Evolutionary conservation across 768 basidiomycete species (phyloP), one percentile per base, ranked within the genome.

Genomic region (Lentinula aciculospora): DNA sequence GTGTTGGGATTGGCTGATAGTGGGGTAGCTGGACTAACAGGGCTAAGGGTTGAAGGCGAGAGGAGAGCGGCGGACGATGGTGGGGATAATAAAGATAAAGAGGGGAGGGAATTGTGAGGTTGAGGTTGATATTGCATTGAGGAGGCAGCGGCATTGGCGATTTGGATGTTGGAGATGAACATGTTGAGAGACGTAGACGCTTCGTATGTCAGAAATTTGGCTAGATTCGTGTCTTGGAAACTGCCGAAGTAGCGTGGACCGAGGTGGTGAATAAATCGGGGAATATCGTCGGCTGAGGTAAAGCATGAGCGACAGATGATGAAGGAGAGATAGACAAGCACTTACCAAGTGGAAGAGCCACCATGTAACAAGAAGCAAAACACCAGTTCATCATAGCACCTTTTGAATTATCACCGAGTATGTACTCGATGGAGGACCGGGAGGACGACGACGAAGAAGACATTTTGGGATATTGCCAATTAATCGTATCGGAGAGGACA

Each of bases 181-280:
- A 94, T 89, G 66, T 89, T 92, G 54, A 94, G 76, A 0, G 90
- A 90, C 0, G 92, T 91, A 4, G 87, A 83, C 0, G 89, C 88
- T 62, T 92, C 88, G 67, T 94, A 94, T 0, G 92, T 94, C 48
- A 94, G 72, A 67, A 92, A 92, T 45, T 81, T 85, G 61, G 84
- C 74, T 34, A 93, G 77, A 2, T 79, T 67, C 8, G 76, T 78
- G 48, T 91, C 88, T 66, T 92, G 91, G 68, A 92, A 91, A 44
- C 83, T 84, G 21, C 83, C 85, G 1, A 76, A 75, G 59, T 94
- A 94, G 44, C 86, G 81, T 8, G 92, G 92, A 3, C 91, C 88
- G 10, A 94, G 81, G 63, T 92, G 88, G 64, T 93, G 86, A 34
- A 92, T 79, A 45, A 94, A 78, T 15, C 88, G 80, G 5, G 85